Evolutionary conservation across 1,284 basidiomycete species (phyloP).

Genomic region (Hemileia vastatrix): DNA sequence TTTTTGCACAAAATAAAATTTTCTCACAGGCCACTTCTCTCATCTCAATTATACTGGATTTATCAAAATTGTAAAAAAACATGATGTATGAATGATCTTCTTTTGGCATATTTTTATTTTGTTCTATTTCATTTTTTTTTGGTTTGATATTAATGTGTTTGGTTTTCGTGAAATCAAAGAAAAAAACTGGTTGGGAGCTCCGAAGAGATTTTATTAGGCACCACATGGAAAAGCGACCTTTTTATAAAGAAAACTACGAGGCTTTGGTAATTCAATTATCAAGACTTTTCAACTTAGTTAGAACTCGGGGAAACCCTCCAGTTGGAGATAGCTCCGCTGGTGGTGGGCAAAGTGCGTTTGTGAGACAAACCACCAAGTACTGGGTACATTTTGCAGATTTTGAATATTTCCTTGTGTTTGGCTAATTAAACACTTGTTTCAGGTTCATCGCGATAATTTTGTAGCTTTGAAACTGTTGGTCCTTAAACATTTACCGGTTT

Average conservation of each 20-base stretch:
- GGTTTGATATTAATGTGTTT: not conserved
- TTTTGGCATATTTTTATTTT: conserved; percentile 4
- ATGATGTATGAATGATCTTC: conserved; percentile 54
- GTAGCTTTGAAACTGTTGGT: conserved; percentile 94
- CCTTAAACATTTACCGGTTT: conserved; percentile 79
- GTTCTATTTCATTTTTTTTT: conserved; percentile 33
- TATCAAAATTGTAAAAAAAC: conserved; percentile 97
- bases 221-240: conserved; percentile 87
- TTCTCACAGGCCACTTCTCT: conserved; percentile 33
- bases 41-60: conserved; percentile 67
- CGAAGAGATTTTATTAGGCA: conserved; percentile 64
- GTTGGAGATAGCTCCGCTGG: conserved; percentile 88
- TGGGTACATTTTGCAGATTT: conserved; percentile 58
- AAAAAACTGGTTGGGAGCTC: conserved; percentile 54
- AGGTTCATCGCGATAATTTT: conserved; percentile 88
- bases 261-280: conserved; percentile 93
- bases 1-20: too few relatives aligned
- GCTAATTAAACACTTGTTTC: not conserved
- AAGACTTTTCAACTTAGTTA: conserved; percentile 86
- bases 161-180: conserved; percentile 39
- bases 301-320: conserved; percentile 87
- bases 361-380: conserved; percentile 95
- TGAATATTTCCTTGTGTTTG: not conserved
- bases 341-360: conserved; percentile 90
- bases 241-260: conserved; percentile 71